Conservation (phyloP, 108 stramenopile species). For the Skeletonema grethae region DNA sequence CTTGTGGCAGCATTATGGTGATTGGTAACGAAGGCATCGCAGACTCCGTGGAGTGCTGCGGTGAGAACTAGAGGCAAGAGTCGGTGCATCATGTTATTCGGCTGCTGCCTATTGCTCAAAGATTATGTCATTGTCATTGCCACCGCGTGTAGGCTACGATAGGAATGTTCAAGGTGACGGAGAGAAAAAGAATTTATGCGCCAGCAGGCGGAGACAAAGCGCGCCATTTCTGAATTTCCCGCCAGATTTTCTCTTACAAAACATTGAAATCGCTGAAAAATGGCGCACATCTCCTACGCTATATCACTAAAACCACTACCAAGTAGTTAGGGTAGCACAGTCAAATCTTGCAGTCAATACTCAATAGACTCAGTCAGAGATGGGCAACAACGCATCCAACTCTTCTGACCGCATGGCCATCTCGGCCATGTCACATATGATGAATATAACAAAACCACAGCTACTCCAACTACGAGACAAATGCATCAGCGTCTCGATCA, state of each 20-base stretch:
- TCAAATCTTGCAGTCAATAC: not conserved
- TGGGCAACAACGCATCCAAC: slow-evolving; percentile 24
- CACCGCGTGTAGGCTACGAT: no score
- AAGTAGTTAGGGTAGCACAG: no score
- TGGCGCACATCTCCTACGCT: no score
- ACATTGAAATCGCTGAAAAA: no score
- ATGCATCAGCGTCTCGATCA: slow-evolving; percentile 18
- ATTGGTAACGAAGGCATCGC: slow-evolving; percentile 2
- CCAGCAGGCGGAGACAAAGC: no score
- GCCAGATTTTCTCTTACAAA: no score
- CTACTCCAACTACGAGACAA: slow-evolving; percentile 28
- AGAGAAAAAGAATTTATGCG: no score
- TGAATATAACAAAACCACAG: slow-evolving; percentile 32
- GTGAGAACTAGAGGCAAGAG: not conserved
- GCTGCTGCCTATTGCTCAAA: not conserved
- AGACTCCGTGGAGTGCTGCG: not conserved
- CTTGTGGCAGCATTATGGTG: no score
- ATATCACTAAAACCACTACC: no score
- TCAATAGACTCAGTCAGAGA: no score
- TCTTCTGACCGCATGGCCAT: slow-evolving; percentile 23
- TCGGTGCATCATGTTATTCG: not conserved
- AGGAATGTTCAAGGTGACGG: no score
- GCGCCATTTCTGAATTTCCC: no score
- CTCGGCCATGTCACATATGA: slow-evolving; percentile 37
- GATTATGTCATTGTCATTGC: not conserved